Evolutionary conservation across 805 yeast genomes (phyloP), one percentile per base, ranked within the genome.

Genomic region (Metschnikowia proteae): DNA sequence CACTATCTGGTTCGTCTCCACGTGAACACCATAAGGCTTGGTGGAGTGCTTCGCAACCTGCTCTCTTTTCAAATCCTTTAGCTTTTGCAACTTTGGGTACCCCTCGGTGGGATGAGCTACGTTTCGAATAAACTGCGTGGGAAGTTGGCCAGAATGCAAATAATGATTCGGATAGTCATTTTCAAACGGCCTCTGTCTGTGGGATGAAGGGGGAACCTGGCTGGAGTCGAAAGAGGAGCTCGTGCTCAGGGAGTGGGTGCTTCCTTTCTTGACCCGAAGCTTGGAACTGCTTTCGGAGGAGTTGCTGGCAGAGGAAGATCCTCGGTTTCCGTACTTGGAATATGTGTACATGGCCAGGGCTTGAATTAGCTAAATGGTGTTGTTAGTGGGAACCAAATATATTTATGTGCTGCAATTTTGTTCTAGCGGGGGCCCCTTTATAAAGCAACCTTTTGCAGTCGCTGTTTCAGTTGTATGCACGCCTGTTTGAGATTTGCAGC

Each of bases 111-210:
- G 84, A 48, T 80, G 78, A 31, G 73, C 70, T 1, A 80, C 73
- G 63, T 91, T 91, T 46, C 84, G 74, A 25, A 91, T 81, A 57
- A 76, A 81, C 25, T 68, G 70, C 40, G 81, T 82, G 0, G 96
- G 95, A 3, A 79, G 64, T 5, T 71, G 67, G 0, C 83, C 84
- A 0, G 84, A 70, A 56, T 83, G 87, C 33, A 89, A 68, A 58
- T 80, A 85, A 54, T 82, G 71, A 55, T 86, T 82, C 2, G 90
- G 74, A 60, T 84, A 88, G 63, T 90, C 96, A 60, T 88, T 88
- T 35, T 82, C 84, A 48, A 50, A 40, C 2, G 52, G 52, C n/a
- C 52, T 39, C 28, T 37, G 56, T 10, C 51, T 34, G 29, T 45
- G 50, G 6, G 51, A 26, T 5, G 29, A 8, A n/a, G 38, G 34